Percentiles rank a stretch among this genome's conserved stretches.
These are phyloP conservation scores for Fusarium setosum DNA, from an alignment of 2,329 filamentous ascomycete genomes.

Conservation along the genomic window DNA sequence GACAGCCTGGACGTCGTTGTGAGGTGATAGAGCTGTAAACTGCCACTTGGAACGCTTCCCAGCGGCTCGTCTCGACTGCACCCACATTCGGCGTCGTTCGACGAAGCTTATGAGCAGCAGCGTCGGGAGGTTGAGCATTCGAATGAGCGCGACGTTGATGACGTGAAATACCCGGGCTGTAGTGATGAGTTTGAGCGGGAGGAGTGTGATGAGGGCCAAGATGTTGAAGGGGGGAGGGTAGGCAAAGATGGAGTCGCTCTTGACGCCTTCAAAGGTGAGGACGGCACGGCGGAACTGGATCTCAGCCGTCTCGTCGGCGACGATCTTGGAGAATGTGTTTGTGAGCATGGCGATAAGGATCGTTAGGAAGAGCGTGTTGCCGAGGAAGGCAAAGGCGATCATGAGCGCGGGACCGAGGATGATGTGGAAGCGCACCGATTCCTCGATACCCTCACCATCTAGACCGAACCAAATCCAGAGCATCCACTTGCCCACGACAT, in stretches of 20 bases:
- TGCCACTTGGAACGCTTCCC: slow-evolving; percentile 49
- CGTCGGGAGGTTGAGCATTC: slow-evolving; percentile 71
- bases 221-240: slow-evolving; percentile 80
- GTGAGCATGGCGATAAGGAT: slow-evolving; percentile 80
- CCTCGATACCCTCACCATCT: slow-evolving; percentile 68
- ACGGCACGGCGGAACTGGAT: slow-evolving; percentile 79
- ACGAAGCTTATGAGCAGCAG: slow-evolving; percentile 70
- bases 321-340: slow-evolving; percentile 78
- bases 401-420: slow-evolving; percentile 76
- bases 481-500: slow-evolving; percentile 79
- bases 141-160: slow-evolving; percentile 74
- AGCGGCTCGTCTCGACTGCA: slow-evolving; percentile 24
- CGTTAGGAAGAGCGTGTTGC: slow-evolving; percentile 80
- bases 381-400: slow-evolving; percentile 78
- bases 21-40: slow-evolving; percentile 64
- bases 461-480: slow-evolving; percentile 85
- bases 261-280: slow-evolving; percentile 79
- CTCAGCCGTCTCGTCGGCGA: slow-evolving; percentile 75
- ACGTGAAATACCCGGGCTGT: slow-evolving; percentile 76
- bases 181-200: slow-evolving; percentile 73
- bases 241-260: slow-evolving; percentile 76
- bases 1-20: slow-evolving; percentile 69
- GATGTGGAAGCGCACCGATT: slow-evolving; percentile 70
- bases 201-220: slow-evolving; percentile 69
- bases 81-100: slow-evolving; percentile 67